A percentile compares a stretch with the other conserved stretches of the same genome.
Evolutionary conservation across 495 filamentous ascomycete genomes (phyloP).

Genomic region (Talaromyces nanjingensis): DNA sequence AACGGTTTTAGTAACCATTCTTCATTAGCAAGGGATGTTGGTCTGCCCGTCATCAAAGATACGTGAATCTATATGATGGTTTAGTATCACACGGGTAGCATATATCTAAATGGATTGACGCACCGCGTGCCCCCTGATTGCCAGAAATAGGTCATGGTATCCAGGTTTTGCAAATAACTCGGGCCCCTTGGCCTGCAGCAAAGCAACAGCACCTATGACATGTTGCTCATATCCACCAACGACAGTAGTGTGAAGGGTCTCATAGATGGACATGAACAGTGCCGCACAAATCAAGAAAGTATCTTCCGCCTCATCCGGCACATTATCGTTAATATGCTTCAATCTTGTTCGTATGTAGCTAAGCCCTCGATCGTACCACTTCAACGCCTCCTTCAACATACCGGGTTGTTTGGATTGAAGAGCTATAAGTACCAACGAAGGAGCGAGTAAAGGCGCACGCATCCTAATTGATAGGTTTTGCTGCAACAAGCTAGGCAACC

Average conservation of each 20-base stretch:
- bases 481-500: background rate
- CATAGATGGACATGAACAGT: constrained; percentile 3
- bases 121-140: constrained; percentile 1
- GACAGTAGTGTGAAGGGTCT: background rate
- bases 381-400: constrained; percentile 5
- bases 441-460: constrained; percentile 5
- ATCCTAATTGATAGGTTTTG: background rate
- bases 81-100: background rate
- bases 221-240: constrained; percentile 4
- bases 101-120: background rate
- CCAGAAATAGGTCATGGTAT: constrained; percentile 3
- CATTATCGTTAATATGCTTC: background rate
- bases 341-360: constrained; percentile 1
- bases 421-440: background rate
- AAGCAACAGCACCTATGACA: background rate
- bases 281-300: background rate
- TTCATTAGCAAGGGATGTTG: constrained; percentile 2
- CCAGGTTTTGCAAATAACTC: background rate
- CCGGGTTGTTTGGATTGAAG: constrained; percentile 1
- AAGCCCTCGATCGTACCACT: constrained; percentile 4
- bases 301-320: background rate
- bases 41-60: background rate
- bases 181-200: constrained; percentile 1
- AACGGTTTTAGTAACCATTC: constrained; percentile 2
- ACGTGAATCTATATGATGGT: background rate